Base-by-base conservation (phyloP, 2,329 filamentous ascomycete genomes). In the Venturia aucupariae region DNA sequence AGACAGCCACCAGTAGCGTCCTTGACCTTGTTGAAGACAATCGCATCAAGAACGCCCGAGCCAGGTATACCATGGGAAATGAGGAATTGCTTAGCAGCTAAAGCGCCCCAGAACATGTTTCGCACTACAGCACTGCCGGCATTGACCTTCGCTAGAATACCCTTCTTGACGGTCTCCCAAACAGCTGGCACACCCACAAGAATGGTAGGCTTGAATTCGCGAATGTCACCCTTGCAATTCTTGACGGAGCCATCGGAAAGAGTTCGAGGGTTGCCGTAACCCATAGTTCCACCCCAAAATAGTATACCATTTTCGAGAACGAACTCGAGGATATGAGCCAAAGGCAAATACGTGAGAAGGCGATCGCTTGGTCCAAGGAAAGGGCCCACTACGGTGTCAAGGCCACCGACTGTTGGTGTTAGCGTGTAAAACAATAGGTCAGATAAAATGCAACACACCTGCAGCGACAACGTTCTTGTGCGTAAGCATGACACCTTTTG, bases 131-230 rank as follows among this genome's bases (percentile, higher is more conserved):
- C 76, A 71, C 86, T 87, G 67, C 88, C 84, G 65, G 83, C 79
- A 72, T 90, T 88, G 66, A 97, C 87, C 76, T 92, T 91, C 70
- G 80, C 78, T 68, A 93, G 80, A 71, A 99, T 90, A 64, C 94
- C 94, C 81, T 99, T 99, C 81, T 92, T 93, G 71, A 99, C 89
- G 1, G 90, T 92, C 78, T 99, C 94, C 92, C 93, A 99, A 39
- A 99, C 89, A 65, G 95, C 92, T 1, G 94, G 94, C 3, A 99
- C 94, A 75, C 94, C 94, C 46, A 97, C 89, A 74, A 99, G 84
- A 73, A 97, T 84, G 1, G 92, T 95, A 0, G 94, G 94, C 70
- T 84, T 84, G 74, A 97, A 89, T 72, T 97, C 92, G 66, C 90
- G 89, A 78, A 99, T 96, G 71, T 99, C 94, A 70, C 94, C 93